Conservation (phyloP, 2,329 filamentous ascomycete species). For the Calonectria multiphialidica region DNA sequence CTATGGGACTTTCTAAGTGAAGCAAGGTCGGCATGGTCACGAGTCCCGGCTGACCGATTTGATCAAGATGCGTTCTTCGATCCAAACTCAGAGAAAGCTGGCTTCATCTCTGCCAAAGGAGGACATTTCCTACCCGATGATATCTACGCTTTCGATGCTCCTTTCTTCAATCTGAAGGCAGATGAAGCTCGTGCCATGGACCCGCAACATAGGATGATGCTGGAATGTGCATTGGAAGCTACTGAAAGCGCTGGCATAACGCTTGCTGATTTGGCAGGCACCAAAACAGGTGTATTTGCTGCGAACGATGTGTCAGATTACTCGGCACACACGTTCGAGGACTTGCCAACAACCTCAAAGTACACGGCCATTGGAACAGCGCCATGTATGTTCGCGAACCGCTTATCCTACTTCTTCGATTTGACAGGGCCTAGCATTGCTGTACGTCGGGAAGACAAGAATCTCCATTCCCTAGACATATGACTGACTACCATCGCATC, state of each 20-base stretch:
- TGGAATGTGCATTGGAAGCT: slow-evolving; percentile 38
- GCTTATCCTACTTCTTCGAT: slow-evolving; percentile 55
- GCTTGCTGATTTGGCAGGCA: slow-evolving; percentile 39
- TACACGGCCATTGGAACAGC: slow-evolving; percentile 42
- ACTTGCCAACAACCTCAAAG: slow-evolving; percentile 17
- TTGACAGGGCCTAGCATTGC: slow-evolving; percentile 49
- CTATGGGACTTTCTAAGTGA: slow-evolving; percentile 29
- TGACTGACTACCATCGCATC: not conserved
- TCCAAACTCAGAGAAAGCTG: slow-evolving; percentile 34
- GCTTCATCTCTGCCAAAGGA: slow-evolving; percentile 20
- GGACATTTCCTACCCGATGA: slow-evolving; percentile 40
- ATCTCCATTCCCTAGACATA: not conserved
- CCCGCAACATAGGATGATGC: slow-evolving; percentile 38
- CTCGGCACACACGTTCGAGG: slow-evolving; percentile 62
- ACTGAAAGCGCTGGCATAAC: slow-evolving; percentile 45
- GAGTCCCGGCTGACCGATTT: slow-evolving; percentile 58
- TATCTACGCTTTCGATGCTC: slow-evolving; percentile 36
- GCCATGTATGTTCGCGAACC: slow-evolving; percentile 51
- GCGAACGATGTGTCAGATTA: slow-evolving; percentile 53
- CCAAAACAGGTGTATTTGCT: slow-evolving; percentile 44
- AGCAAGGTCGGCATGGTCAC: slow-evolving; percentile 49
- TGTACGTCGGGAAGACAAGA: not conserved
- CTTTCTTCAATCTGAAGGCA: slow-evolving; percentile 39
- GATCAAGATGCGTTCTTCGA: slow-evolving; percentile 53
- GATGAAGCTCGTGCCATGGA: slow-evolving; percentile 43